Evolutionary conservation across 1,284 basidiomycete species (phyloP), one percentile per base, ranked within the genome.

Genomic region (Heterobasidion parviporum): DNA sequence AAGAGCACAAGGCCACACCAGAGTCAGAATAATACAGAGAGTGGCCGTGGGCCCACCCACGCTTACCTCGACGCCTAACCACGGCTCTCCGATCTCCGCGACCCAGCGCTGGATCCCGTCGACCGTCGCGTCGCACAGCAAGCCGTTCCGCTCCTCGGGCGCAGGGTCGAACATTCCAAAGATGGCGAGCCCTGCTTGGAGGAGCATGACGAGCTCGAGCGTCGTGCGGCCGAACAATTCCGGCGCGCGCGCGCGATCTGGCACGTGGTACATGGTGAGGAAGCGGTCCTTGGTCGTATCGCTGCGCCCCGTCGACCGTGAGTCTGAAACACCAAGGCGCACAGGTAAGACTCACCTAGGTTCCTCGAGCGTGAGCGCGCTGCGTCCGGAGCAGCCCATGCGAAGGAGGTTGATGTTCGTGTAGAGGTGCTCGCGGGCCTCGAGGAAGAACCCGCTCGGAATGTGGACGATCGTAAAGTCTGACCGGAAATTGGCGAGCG

Each of bases 381-480:
- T 85, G 47, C 89, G 77, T 15, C 87, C 87, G 55, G 82, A 82
- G 64, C 85, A 87, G 2, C 88, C 88, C 80, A 89, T 85, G 15
- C 89, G 79, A 47, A 89, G 75, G 15, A 92, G 73, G 65, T 86
- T 85, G 61, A 91, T 87, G 63, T 92, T 92, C 50, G 83, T 76
- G 67, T 87, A 89, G 33, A 92, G 77, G 57, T 81, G 81, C 59
- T 86, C 80, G 57, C 77, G 77, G 36, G 77, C 73, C 34, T 76
- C 74, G 18, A 81, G 72, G 67, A 84, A 87, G 65, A 85, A 76
- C 33, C 89, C 89, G 52, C 75, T 70, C 0, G 87, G 87, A 55
- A 92, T 82, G 57, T 79, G 82, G 18, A 92, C 85, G 57, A 91
- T 88, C 54, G 87, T 88, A 65, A 83, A 88, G 72, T 92, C 89